Conservation (phyloP, 352 stramenopile species). For the Globisporangium lucens region DNA sequence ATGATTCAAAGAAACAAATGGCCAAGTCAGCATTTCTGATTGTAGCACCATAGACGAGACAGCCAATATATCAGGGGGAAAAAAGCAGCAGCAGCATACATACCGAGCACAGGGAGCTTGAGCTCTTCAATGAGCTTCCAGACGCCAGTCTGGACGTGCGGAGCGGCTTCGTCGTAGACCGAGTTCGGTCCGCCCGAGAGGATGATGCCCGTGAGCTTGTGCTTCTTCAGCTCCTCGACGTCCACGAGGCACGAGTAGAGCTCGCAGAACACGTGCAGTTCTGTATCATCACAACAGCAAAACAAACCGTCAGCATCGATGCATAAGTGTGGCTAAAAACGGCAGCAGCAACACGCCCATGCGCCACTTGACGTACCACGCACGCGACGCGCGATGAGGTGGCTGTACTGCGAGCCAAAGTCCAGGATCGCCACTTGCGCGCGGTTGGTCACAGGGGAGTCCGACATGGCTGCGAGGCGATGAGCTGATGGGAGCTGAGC, state of each 20-base stretch:
- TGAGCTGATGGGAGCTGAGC: slow-evolving; percentile 12
- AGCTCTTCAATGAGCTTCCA: slow-evolving; percentile 97
- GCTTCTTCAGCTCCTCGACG: slow-evolving; percentile 89
- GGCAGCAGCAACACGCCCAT: neutral
- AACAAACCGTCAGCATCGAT: slow-evolving; percentile 9
- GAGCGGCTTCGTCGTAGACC: slow-evolving; percentile 96
- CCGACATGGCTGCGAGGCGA: slow-evolving; percentile 40
- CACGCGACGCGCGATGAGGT: slow-evolving; percentile 98
- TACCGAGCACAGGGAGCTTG: slow-evolving; percentile 94
- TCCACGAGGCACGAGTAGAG: slow-evolving; percentile 98
- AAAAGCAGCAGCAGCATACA: neutral
- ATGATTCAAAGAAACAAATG: neutral
- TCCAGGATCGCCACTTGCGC: slow-evolving; percentile 98
- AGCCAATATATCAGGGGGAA: slow-evolving; percentile 8
- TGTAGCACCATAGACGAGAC: slow-evolving; percentile 4
- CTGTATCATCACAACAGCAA: slow-evolving; percentile 27
- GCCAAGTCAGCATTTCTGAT: slow-evolving; percentile 10
- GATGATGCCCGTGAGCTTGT: slow-evolving; percentile 97
- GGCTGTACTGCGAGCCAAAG: slow-evolving; percentile 99
- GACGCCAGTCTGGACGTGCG: slow-evolving; percentile 92
- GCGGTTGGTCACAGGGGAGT: slow-evolving; percentile 86
- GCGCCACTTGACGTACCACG: slow-evolving; percentile 50
- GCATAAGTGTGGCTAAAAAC: neutral
- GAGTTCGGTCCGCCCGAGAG: slow-evolving; percentile 95
- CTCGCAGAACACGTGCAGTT: slow-evolving; percentile 99